These are phyloP conservation scores for Hypoxylon sp. DNA, from an alignment of 2,329 filamentous ascomycete genomes.

Conservation along the genomic window DNA sequence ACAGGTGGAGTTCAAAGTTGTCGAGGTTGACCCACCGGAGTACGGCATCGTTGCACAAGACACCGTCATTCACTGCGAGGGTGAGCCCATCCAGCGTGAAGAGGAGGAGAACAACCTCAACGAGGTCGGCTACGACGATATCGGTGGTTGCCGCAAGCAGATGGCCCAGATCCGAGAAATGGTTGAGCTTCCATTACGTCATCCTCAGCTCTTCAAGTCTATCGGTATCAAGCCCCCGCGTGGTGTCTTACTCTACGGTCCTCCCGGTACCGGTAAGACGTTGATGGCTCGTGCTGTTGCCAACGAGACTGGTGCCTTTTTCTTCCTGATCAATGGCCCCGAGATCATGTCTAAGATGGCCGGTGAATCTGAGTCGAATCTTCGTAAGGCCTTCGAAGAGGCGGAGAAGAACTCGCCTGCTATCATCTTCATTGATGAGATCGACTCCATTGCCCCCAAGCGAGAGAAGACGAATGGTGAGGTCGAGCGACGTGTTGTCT, in stretches of 20 bases:
- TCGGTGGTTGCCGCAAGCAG: conserved; percentile 99
- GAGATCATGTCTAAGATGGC: conserved; percentile 99
- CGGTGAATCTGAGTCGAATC: conserved; percentile 97
- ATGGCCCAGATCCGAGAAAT: conserved; percentile 99
- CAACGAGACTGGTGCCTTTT: conserved; percentile 99
- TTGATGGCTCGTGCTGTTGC: conserved; percentile 98
- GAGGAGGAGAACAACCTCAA: conserved; percentile 99
- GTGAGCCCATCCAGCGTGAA: conserved; percentile 94
- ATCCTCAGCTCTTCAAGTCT: conserved; percentile 99
- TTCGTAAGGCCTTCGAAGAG: conserved; percentile 99
- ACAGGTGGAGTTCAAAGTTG: conserved; percentile 99
- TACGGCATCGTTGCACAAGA: conserved; percentile 99
- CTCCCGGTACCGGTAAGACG: conserved; percentile 99
- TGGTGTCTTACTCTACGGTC: conserved; percentile 96
- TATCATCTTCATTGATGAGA: conserved; percentile 99
- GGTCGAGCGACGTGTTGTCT: conserved; percentile 98
- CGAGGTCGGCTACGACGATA: conserved; percentile 99
- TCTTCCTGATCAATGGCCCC: conserved; percentile 99
- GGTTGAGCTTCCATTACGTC: conserved; percentile 95
- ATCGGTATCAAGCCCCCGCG: conserved; percentile 99
- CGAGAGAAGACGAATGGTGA: conserved; percentile 99
- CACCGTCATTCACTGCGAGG: conserved; percentile 98
- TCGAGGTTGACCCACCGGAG: conserved; percentile 98
- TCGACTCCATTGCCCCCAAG: conserved; percentile 99
- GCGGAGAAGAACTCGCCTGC: conserved; percentile 99